These are phyloP conservation scores for Buxus sempervirens DNA, from an alignment of 164 flowering plant species.

Conservation along the genomic window DNA sequence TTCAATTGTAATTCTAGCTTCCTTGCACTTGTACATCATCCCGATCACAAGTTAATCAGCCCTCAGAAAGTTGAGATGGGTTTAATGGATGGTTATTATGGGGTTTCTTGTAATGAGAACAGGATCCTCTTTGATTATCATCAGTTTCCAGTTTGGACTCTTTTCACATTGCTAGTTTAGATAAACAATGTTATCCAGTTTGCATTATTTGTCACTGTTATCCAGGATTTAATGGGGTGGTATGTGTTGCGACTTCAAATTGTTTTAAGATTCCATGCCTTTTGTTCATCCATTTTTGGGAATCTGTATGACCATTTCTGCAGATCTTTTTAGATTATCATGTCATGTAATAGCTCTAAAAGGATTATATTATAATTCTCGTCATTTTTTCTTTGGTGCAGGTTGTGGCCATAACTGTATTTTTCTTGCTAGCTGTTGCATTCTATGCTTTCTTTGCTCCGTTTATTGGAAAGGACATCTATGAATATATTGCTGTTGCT, in stretches of 20 bases:
- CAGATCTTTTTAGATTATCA: conserved; percentile 3
- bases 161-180: too few relatives aligned
- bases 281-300: not conserved
- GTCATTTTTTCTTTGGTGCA: conserved; percentile 25
- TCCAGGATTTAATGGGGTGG: too few relatives aligned
- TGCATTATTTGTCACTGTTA: too few relatives aligned
- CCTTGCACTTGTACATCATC: not conserved
- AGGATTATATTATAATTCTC: not conserved
- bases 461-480: conserved; percentile 74
- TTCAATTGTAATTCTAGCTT: too few relatives aligned
- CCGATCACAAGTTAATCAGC: not conserved
- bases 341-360: conserved; percentile 1
- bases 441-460: conserved; percentile 95
- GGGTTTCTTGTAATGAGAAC: not conserved
- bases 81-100: not conserved
- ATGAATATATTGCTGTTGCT: conserved; percentile 69
- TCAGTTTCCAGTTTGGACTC: too few relatives aligned
- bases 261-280: not conserved
- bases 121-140: too few relatives aligned
- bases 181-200: too few relatives aligned
- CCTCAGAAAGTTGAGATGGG: not conserved
- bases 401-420: conserved; percentile 95
- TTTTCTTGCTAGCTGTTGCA: conserved; percentile 77
- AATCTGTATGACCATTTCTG: not conserved
- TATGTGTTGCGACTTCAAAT: not conserved